Percentiles rank a stretch among this genome's conserved stretches.
Conservation (phyloP, 306 rosid genomes). For the Luffa aegyptiaca region DNA sequence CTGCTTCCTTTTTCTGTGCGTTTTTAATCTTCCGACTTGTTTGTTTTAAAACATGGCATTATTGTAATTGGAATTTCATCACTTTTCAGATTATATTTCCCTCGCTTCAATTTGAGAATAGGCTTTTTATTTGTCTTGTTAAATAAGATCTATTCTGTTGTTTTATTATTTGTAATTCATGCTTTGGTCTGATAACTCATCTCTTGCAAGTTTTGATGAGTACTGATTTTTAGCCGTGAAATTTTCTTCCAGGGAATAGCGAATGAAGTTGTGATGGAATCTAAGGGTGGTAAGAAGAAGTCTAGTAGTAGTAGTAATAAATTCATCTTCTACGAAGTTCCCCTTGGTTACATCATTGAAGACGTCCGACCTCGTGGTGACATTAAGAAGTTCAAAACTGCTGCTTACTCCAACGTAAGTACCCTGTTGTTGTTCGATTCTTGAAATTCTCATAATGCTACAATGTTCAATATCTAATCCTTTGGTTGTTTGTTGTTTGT, state of each 20-base stretch:
- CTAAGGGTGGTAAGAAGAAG: constrained; percentile 75
- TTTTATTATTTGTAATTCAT: background rate
- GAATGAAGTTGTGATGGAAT: constrained; percentile 63
- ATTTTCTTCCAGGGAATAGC: constrained; percentile 12
- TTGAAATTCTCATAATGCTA: too few relatives aligned
- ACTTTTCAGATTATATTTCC: background rate
- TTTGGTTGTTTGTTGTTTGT: background rate
- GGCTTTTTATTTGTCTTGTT: too few relatives aligned
- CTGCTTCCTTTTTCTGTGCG: background rate
- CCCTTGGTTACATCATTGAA: constrained; percentile 84
- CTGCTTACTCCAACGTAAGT: constrained; percentile 84
- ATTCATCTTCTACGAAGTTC: constrained; percentile 66
- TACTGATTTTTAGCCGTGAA: background rate
- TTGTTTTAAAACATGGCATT: background rate
- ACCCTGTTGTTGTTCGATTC: background rate
- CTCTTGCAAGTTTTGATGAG: background rate
- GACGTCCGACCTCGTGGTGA: constrained; percentile 84
- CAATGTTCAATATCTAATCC: background rate
- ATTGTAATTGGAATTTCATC: background rate
- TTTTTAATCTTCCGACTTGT: background rate
- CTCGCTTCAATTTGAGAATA: too few relatives aligned
- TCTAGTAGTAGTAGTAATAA: constrained; percentile 45
- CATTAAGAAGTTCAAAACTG: constrained; percentile 79
- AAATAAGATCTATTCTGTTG: too few relatives aligned
- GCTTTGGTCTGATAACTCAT: background rate